Conservation (phyloP, 208 protist species). For the Leishmania turanica region DNA sequence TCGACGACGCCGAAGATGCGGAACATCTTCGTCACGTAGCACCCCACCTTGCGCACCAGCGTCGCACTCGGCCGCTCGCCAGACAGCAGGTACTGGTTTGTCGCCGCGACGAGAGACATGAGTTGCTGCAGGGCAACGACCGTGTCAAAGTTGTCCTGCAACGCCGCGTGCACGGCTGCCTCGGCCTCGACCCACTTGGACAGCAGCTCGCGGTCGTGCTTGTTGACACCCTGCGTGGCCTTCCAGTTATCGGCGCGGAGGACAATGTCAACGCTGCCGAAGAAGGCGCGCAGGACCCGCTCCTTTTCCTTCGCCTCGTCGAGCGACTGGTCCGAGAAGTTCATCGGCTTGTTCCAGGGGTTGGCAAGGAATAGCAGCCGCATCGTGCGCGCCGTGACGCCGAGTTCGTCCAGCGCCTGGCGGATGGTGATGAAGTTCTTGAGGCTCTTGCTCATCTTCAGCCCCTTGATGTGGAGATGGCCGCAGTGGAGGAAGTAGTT, state of each 20-base stretch:
- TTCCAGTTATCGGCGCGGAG: conserved; percentile 50
- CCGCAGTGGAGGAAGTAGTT: conserved; percentile 99
- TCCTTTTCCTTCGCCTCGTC: conserved; percentile 83
- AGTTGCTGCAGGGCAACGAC: conserved; percentile 71
- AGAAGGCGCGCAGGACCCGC: conserved; percentile 84
- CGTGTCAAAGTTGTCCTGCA: conserved; percentile 96
- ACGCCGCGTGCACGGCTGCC: conserved; percentile 76
- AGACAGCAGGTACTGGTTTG: conserved; percentile 88
- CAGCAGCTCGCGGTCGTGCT: conserved; percentile 59
- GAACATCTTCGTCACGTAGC: conserved; percentile 93
- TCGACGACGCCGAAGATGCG: conserved; percentile 92
- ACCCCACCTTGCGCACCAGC: conserved; percentile 76
- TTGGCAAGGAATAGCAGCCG: conserved; percentile 96
- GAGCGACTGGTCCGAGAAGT: conserved; percentile 94
- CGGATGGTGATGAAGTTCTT: conserved; percentile 99
- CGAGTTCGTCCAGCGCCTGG: conserved; percentile 75
- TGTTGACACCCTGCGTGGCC: conserved; percentile 51
- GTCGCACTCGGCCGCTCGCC: conserved; percentile 45
- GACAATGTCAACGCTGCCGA: conserved; percentile 72
- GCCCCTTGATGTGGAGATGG: conserved; percentile 97
- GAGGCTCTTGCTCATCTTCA: conserved; percentile 99
- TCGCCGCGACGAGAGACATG: conserved; percentile 68
- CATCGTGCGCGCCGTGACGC: conserved; percentile 82
- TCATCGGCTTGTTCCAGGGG: conserved; percentile 89
- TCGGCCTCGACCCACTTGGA: conserved; percentile 45